phyloP scores from a whole-genome alignment of 345 rosid species.

The Populus ilicifolia region DNA sequence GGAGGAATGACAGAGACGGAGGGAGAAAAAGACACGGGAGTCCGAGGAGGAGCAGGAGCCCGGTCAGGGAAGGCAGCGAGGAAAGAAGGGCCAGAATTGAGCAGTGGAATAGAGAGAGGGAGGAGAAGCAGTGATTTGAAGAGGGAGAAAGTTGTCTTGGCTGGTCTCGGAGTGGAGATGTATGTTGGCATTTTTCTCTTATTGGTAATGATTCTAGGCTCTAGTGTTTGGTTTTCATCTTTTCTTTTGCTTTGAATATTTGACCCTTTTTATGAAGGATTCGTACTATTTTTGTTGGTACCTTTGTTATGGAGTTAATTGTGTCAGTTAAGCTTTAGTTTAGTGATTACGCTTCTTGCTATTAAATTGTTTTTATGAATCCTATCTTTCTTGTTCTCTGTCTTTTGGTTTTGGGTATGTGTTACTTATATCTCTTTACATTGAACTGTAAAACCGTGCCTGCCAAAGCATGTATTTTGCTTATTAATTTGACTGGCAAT shows the following conservation, averaged over 20 bases:
- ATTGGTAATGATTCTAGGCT: conserved; percentile 27
- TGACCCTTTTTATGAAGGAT: conserved; percentile 1
- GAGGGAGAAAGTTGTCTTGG: not conserved
- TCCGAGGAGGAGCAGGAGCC: conserved; percentile 67
- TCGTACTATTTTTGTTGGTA: not conserved
- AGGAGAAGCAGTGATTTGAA: conserved; percentile 32
- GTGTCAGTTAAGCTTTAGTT: not conserved
- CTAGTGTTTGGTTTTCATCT: conserved; percentile 4
- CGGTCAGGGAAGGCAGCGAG: conserved; percentile 77
- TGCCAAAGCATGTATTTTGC: not conserved
- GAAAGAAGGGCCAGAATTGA: conserved; percentile 85
- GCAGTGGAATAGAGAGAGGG: conserved; percentile 86
- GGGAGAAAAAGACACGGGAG: conserved; percentile 48
- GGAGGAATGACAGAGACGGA: conserved; percentile 17
- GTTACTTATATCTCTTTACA: not conserved
- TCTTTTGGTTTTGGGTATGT: not conserved
- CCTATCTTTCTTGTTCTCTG: conserved; percentile 1
- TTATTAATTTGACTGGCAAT: not conserved
- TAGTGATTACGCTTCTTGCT: conserved; percentile 1
- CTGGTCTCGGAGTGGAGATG: not conserved
- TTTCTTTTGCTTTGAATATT: not conserved
- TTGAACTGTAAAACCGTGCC: not conserved
- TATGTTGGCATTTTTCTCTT: conserved; percentile 8
- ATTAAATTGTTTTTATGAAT: conserved; percentile 3
- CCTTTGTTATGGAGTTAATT: not conserved